phyloP scores from a whole-genome alignment of 2,329 filamentous ascomycete species.

The Penicillium freii region DNA sequence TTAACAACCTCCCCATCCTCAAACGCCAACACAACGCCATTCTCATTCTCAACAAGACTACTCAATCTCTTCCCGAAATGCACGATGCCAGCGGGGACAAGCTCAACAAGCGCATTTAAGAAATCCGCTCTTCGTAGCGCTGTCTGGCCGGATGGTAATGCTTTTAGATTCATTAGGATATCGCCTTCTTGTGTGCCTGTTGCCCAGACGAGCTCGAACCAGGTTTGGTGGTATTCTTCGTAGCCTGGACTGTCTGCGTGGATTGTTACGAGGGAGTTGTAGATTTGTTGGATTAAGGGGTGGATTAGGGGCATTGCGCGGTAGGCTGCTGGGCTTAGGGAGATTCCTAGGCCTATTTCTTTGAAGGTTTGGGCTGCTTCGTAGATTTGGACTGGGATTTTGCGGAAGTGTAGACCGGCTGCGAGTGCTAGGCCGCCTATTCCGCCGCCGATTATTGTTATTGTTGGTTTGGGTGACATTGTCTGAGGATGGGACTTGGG shows the following conservation, averaged over 20 bases:
- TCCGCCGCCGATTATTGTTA: conserved; percentile 61
- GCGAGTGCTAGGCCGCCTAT: conserved; percentile 58
- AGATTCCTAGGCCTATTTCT: conserved; percentile 60
- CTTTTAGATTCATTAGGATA: conserved; percentile 32
- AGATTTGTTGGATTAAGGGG: conserved; percentile 36
- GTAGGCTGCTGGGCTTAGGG: conserved; percentile 56
- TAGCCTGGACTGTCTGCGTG: conserved; percentile 36
- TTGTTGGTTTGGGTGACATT: conserved; percentile 10
- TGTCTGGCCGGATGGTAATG: conserved; percentile 32
- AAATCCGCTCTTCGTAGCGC: conserved; percentile 36
- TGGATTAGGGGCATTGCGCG: conserved; percentile 56
- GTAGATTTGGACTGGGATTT: conserved; percentile 53
- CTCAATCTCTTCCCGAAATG: conserved; percentile 34
- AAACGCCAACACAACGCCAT: conserved; percentile 21
- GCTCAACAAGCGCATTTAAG: conserved; percentile 32
- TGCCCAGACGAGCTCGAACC: conserved; percentile 36
- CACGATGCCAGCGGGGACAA: conserved; percentile 30
- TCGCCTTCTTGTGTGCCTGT: conserved; percentile 23
- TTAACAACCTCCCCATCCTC: conserved; percentile 30
- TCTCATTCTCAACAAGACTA: conserved; percentile 5
- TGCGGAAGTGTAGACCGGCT: conserved; percentile 49
- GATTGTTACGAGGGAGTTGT: conserved; percentile 34
- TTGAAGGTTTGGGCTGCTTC: conserved; percentile 55
- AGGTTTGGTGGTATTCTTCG: conserved; percentile 30
- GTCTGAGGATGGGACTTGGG: conserved; percentile 12